Percentiles rank a stretch among this genome's conserved stretches.
These are phyloP conservation scores for Amniculicola lignicola DNA, from an alignment of 495 filamentous ascomycete species.

Conservation along the genomic window DNA sequence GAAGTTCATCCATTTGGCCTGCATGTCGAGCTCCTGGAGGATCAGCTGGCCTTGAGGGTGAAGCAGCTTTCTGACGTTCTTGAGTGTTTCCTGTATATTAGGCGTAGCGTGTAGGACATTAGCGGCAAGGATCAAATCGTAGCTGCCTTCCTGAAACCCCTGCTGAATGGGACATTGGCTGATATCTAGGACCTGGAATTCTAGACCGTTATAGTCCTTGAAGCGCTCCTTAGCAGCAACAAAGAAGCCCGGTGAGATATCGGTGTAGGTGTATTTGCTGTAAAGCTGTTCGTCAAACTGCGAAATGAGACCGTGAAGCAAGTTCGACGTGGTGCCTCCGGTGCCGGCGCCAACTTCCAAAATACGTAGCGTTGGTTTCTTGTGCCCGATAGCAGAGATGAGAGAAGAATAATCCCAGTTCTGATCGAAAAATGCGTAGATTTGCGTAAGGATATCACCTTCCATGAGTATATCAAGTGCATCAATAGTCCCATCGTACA, in stretches of 20 bases:
- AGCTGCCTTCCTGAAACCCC: slow-evolving; percentile 8
- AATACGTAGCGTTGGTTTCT: slow-evolving; percentile 3
- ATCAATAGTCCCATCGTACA: neutral
- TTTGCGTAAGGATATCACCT: neutral
- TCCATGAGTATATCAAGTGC: neutral
- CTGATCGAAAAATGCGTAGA: neutral
- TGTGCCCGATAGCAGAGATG: neutral
- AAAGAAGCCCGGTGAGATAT: slow-evolving; percentile 22
- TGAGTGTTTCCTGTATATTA: slow-evolving; percentile 4
- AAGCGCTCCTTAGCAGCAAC: slow-evolving; percentile 4
- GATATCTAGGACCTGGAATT: slow-evolving; percentile 12
- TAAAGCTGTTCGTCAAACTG: neutral
- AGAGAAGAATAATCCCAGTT: slow-evolving; percentile 1
- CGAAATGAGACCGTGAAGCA: neutral
- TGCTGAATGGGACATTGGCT: slow-evolving; percentile 7
- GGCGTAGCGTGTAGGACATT: slow-evolving; percentile 19
- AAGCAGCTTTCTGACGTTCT: slow-evolving; percentile 9
- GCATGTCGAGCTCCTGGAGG: slow-evolving; percentile 1
- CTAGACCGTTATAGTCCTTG: neutral
- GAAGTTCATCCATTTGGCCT: neutral
- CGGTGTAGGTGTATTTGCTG: slow-evolving; percentile 5
- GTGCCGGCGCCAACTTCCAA: slow-evolving; percentile 18
- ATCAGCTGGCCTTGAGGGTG: slow-evolving; percentile 6
- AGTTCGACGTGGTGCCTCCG: neutral
- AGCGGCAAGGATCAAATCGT: slow-evolving; percentile 9